Evolutionary conservation across 495 filamentous ascomycete species (phyloP).

Genomic region (Aspergillus indologenus): DNA sequence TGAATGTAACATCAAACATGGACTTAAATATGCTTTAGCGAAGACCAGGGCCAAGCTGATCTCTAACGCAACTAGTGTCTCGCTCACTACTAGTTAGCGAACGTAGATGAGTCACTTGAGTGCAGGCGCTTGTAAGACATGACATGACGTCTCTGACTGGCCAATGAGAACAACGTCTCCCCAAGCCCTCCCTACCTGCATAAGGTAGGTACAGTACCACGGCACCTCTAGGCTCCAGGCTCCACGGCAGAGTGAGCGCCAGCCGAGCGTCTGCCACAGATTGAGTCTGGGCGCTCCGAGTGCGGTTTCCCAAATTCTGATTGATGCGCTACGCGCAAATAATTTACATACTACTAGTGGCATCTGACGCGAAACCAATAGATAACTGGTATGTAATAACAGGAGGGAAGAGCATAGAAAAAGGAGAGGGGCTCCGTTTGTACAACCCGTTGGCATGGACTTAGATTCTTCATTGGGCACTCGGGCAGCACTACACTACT

Average conservation of each 20-base stretch:
- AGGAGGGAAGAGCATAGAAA: background rate
- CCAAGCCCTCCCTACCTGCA: background rate
- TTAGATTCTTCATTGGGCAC: constrained; percentile 24
- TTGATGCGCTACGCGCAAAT: background rate
- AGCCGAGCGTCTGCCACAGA: background rate
- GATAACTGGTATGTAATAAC: background rate
- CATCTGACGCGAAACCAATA: background rate
- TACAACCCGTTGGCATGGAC: background rate
- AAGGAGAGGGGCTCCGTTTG: background rate
- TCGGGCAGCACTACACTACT: constrained; percentile 23
- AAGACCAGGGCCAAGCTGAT: background rate
- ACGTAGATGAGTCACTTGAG: background rate
- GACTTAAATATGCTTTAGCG: background rate
- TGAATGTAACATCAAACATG: background rate
- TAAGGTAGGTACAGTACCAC: background rate
- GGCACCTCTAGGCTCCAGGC: too few species aligned
- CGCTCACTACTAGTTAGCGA: background rate
- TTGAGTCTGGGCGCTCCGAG: background rate
- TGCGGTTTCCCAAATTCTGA: background rate
- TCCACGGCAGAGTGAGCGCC: too few species aligned
- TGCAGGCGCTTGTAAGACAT: background rate
- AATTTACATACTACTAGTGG: background rate
- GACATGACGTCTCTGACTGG: background rate
- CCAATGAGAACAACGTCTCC: background rate
- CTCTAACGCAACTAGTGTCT: background rate